Conservation (phyloP, 805 yeast genomes). For the Ogataea paraovalis region DNA sequence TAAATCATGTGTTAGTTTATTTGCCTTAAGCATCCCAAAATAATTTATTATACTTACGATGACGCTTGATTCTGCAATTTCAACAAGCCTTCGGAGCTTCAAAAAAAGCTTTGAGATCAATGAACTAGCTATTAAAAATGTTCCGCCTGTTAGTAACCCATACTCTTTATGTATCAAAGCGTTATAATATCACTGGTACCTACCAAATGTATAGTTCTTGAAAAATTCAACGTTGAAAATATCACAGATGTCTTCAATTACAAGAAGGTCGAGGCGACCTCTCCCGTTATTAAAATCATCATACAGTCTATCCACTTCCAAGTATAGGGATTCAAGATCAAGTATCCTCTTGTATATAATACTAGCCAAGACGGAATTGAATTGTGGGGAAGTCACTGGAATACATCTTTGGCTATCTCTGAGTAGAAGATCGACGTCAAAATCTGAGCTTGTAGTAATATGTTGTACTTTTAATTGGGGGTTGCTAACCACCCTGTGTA, state of each 20-base stretch:
- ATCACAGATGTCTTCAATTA: conserved; percentile 27
- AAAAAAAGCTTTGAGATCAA: conserved; percentile 13
- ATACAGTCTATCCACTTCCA: conserved; percentile 5
- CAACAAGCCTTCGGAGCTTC: conserved; percentile 22
- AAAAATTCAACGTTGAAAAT: conserved; percentile 24
- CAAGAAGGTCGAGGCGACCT: conserved; percentile 10
- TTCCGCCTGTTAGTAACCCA: conserved; percentile 5
- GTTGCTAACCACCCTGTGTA: conserved; percentile 2
- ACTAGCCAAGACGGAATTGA: conserved; percentile 3
- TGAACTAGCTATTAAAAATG: conserved; percentile 20
- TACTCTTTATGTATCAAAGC: not conserved
- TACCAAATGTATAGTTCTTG: conserved; percentile 22
- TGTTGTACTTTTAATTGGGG: conserved; percentile 11
- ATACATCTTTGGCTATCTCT: not conserved
- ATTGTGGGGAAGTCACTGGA: not conserved
- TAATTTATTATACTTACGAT: conserved; percentile 19
- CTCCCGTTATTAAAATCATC: not conserved
- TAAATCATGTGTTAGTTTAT: not conserved
- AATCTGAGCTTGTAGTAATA: conserved; percentile 13
- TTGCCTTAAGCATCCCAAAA: not conserved
- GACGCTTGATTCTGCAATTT: conserved; percentile 11
- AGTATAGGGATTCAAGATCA: conserved; percentile 9
- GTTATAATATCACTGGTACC: conserved; percentile 9
- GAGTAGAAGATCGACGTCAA: conserved; percentile 10
- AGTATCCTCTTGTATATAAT: conserved; percentile 14